Base-by-base conservation (phyloP, 1,284 basidiomycete genomes). In the Moesziomyces sp. region DNA sequence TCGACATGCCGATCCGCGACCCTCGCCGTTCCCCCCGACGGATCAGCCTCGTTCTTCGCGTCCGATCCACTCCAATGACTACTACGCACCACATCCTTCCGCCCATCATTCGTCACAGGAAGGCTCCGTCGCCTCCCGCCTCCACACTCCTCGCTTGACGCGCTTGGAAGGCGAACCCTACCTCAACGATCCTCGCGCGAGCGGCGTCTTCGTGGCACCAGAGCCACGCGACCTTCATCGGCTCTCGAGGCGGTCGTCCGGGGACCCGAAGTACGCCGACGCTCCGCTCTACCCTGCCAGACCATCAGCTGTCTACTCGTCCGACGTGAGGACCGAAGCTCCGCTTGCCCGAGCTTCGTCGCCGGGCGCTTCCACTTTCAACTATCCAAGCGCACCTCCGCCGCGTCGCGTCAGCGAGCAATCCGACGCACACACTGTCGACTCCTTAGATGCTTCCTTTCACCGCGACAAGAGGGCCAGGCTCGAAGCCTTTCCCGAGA, bases 381-480 rank as follows among this genome's bases (percentile, higher is more conserved):
- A 28, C 21, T 69, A 63, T 56, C 47, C 59, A 3, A 26, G 48
- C 46, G 52, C 60, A 26, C 10, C 35, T 35, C 56, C 56, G 21
- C 40, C 60, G n/a, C 52, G 56, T 7, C 57, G 58, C 5, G 44
- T 68, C 50, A 68, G 66, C 56, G 54, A 68, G 18, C 14, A 49
- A 18, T 69, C 66, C 8, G 30, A 30, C 30, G 11, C 30, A 30
- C 30, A 11, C 52, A 68, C 19, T 10, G 10, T 18, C 46, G 67
- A 58, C 18, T 28, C 35, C 7, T 18, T 46, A 4, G 67, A 70
- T 44, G 18, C 35, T 7, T 43, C 53, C 5, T n/a, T 53, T 13
- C 69, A 72, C 45, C 54, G 69, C 14, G 69, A 72, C 49, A 72
- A 72, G 56, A 43, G 63, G 46, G 63, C 63, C 5, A 58, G 63